phyloP scores from a whole-genome alignment of 257 asterid species.

The Euphrasia confusa region DNA sequence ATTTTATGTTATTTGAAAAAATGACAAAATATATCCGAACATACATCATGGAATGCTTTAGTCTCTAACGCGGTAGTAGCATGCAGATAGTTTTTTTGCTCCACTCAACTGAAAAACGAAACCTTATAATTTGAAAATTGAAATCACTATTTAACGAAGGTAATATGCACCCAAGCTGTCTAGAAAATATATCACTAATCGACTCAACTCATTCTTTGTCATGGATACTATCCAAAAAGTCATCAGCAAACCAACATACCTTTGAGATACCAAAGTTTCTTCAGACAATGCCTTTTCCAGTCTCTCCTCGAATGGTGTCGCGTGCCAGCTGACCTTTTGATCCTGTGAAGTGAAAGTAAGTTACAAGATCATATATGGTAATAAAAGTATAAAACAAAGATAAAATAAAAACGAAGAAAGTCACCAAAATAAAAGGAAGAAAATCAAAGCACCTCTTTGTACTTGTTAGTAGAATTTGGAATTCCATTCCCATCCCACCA shows the following conservation, averaged over 20 bases:
- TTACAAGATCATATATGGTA: conserved; percentile 3
- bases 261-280: conserved; percentile 57
- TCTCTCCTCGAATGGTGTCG: conserved; percentile 95
- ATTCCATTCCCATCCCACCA: conserved; percentile 95
- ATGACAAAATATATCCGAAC: too few relatives aligned
- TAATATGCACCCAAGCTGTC: neutral
- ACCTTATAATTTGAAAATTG: neutral
- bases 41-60: neutral
- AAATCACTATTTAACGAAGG: neutral
- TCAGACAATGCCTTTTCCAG: conserved; percentile 90
- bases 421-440: neutral
- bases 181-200: neutral
- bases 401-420: neutral
- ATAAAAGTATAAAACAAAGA: neutral
- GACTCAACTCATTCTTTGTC: neutral
- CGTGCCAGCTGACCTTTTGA: conserved; percentile 94
- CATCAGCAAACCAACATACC: conserved; percentile 35
- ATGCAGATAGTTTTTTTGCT: neutral
- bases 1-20: neutral
- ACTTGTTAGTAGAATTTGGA: conserved; percentile 90
- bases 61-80: neutral
- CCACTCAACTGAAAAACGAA: neutral
- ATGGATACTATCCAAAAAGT: neutral
- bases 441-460: conserved; percentile 62
- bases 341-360: conserved; percentile 36